phyloP scores from a whole-genome alignment of 768 basidiomycete species.

The Kwoniella dejecticola region DNA sequence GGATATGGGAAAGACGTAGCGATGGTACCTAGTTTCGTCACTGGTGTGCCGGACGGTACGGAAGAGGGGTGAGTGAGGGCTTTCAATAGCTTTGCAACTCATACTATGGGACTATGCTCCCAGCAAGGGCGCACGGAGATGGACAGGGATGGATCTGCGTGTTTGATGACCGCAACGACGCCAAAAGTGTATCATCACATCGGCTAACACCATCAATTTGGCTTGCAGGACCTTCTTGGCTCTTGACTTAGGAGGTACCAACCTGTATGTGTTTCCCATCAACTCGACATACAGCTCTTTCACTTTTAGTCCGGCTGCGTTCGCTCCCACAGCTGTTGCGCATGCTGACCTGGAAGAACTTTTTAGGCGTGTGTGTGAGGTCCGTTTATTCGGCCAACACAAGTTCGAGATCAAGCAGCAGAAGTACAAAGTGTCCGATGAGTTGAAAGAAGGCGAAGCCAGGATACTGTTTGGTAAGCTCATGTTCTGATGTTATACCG shows the following conservation, averaged over 20 bases:
- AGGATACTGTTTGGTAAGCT: constrained; percentile 75
- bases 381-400: constrained; percentile 83
- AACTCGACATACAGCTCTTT: neutral
- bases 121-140: neutral
- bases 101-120: too few relatives aligned
- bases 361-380: constrained; percentile 87
- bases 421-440: constrained; percentile 93
- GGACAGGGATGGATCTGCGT: neutral
- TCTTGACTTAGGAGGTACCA: constrained; percentile 95
- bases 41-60: constrained; percentile 88
- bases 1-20: constrained; percentile 80
- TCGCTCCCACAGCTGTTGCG: too few relatives aligned
- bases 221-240: constrained; percentile 82
- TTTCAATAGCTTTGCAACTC: too few relatives aligned
- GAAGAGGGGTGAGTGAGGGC: constrained; percentile 74
- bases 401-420: constrained; percentile 88
- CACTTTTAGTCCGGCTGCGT: too few relatives aligned
- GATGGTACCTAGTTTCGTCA: constrained; percentile 97
- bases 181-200: too few relatives aligned
- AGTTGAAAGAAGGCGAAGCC: constrained; percentile 90
- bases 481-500: constrained; percentile 13
- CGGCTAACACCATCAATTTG: neutral
- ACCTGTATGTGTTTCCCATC: constrained; percentile 67
- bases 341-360: neutral
- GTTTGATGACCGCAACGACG: neutral